These are phyloP conservation scores for Erodium texanum DNA, from an alignment of 441 rosid species.

Conservation along the genomic window DNA sequence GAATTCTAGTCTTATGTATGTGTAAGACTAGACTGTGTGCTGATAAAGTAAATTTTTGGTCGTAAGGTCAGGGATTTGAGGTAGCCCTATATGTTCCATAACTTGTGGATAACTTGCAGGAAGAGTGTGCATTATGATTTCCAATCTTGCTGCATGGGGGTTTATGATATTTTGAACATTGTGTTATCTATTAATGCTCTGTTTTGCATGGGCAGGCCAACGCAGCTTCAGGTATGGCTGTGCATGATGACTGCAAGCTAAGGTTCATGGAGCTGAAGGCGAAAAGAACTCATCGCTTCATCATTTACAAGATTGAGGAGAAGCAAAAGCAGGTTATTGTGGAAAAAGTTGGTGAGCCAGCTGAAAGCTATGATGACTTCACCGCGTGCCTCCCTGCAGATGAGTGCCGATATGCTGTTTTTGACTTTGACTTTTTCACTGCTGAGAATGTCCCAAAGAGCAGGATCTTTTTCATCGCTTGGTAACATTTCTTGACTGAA, in stretches of 20 bases:
- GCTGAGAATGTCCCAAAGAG: constrained; percentile 16
- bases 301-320: constrained; percentile 16
- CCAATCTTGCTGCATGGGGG: no score
- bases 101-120: no score
- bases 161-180: no score
- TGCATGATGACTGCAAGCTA: constrained; percentile 15
- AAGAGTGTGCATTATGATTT: no score
- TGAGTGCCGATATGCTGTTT: constrained; percentile 17
- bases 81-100: no score
- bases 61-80: no score
- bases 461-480: constrained; percentile 16
- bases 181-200: no score
- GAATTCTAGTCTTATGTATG: no score
- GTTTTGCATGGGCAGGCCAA: constrained; percentile 5
- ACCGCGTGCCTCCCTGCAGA: constrained; percentile 15
- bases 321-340: constrained; percentile 15
- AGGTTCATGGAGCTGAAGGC: constrained; percentile 17
- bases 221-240: background rate
- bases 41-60: no score
- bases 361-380: constrained; percentile 16
- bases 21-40: no score
- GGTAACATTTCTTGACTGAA: background rate
- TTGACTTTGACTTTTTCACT: constrained; percentile 14
- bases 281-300: constrained; percentile 15
- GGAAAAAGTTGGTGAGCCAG: constrained; percentile 19